A percentile compares a stretch with the other conserved stretches of the same genome.
phyloP scores from a whole-genome alignment of 2,329 filamentous ascomycete species.

The Aspergillus pseudotamarii region DNA sequence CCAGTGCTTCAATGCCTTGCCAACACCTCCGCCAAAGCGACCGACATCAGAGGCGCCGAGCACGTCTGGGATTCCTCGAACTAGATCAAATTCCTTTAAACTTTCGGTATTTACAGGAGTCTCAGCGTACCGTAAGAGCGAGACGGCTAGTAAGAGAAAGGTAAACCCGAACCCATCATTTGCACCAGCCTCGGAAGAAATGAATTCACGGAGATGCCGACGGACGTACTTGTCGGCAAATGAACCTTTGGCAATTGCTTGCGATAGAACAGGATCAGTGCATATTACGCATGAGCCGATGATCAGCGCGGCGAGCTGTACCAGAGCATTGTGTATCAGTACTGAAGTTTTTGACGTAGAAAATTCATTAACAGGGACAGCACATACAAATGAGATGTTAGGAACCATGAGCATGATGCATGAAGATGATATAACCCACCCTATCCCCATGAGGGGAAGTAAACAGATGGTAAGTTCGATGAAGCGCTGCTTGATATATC shows the following conservation, averaged over 20 bases:
- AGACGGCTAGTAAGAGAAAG: slow-evolving; percentile 61
- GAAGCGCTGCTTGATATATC: slow-evolving; percentile 54
- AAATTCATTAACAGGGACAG: background rate
- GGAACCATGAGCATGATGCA: slow-evolving; percentile 61
- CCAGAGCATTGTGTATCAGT: background rate
- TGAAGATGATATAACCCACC: slow-evolving; percentile 62
- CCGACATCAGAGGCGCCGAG: slow-evolving; percentile 49
- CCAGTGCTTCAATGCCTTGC: slow-evolving; percentile 60
- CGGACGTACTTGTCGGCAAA: slow-evolving; percentile 66
- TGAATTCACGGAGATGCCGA: slow-evolving; percentile 61
- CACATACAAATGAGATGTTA: slow-evolving; percentile 51
- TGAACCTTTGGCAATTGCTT: slow-evolving; percentile 64
- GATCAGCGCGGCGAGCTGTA: slow-evolving; percentile 55
- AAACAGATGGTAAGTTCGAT: slow-evolving; percentile 59
- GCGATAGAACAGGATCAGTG: slow-evolving; percentile 65
- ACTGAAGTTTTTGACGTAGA: background rate
- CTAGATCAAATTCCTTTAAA: slow-evolving; percentile 21
- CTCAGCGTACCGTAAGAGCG: slow-evolving; percentile 59
- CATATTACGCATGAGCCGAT: slow-evolving; percentile 65
- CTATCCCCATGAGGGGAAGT: slow-evolving; percentile 63
- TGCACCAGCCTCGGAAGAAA: slow-evolving; percentile 63
- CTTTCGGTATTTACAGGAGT: slow-evolving; percentile 24
- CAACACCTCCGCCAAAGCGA: slow-evolving; percentile 55
- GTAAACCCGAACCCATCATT: slow-evolving; percentile 67
- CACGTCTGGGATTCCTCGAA: slow-evolving; percentile 27